Base-by-base conservation (phyloP, 1,284 basidiomycete species). In the Wolfiporia cocos region DNA sequence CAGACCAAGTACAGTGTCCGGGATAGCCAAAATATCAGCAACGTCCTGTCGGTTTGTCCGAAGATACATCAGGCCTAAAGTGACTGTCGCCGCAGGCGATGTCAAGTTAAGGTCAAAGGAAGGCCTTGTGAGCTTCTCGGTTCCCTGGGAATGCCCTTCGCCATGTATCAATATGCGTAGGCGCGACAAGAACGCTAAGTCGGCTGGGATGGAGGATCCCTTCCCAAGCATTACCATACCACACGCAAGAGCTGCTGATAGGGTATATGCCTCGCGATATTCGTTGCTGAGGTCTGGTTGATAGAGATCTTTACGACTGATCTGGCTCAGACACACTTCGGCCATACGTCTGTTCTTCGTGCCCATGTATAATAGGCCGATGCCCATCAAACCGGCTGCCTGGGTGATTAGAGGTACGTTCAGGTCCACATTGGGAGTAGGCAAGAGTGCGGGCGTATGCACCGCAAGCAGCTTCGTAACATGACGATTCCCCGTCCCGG, bases 221-320 rank as follows among this genome's bases (percentile, higher is more conserved):
- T 83, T 86, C 5, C 91, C 93, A 4, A 99, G 76, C 85, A 97
- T 94, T 61, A 96, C 87, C 74, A 97, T 86, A 0, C 96, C 96
- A 56, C 96, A 96, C 0, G 89, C 83, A 33, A 97, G 74, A 3
- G 88, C 90, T 1, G 92, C 85, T 2, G 90, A 80, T 50, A 93
- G 83, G 0, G 92, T 88, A 59, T 98, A 99, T 0, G 92, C 85
- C 59, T 99, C 96, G 24, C 89, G 78, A 57, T 90, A 79, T 47
- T 92, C 89, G 49, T 83, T 84, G 53, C 81, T 89, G 29, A 86
- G 70, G 50, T 96, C 91, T 0, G 86, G 80, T 43, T 84, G 85
- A 3, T 79, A 75, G 18, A 94, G 74, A 53, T 91, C 84, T 43
- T 70, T 74, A 17, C 87, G 74, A 40, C 82, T 81, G 48, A 99